Base-by-base conservation (phyloP, 2,329 filamentous ascomycete genomes). In the Fusarium nygamai region DNA sequence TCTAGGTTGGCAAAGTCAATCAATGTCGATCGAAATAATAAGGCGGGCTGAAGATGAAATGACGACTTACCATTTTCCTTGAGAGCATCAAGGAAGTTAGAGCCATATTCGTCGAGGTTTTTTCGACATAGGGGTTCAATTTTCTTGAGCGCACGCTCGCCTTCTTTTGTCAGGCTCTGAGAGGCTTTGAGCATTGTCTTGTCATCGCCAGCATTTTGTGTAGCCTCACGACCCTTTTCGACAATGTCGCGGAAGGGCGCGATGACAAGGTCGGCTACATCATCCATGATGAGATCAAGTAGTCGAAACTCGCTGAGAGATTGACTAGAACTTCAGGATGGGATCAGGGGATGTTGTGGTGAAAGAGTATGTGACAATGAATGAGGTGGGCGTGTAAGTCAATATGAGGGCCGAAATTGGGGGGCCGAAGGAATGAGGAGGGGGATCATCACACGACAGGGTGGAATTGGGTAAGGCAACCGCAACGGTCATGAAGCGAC, bases 221-320 rank as follows among this genome's bases (percentile, higher is more conserved):
- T 76, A 1, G 88, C 88, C 17, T 76, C 67, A 39, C 81, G 85
- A 38, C 85, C 87, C 81, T 88, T 88, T 48, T 87, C 85, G 59
- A 88, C 84, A 62, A 89, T 85, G 50, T 89, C 87, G 60, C 80
- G 83, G 74, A 89, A 90, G 34, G 87, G 87, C 41, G 82, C 82
- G 34, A 89, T 80, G 43, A 88, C 85, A 51, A 89, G 84, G 50
- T 83, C 81, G 50, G 76, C 74, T 31, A 85, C 80, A 57, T 83
- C 79, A 65, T 85, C 83, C 84, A 86, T 86, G 69, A 44, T 67
- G 67, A 67, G 54, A 54, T 44, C 17, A 27, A 46, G 31, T 33
- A 48, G 33, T 60, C 39, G 44, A 63, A 53, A 51, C 39, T 66
- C 53, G 51, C 31, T 34, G 27, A 43, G 27, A 36, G 33, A 22